phyloP scores from a whole-genome alignment of 2,329 filamentous ascomycete genomes.

The Alternaria sp. region DNA sequence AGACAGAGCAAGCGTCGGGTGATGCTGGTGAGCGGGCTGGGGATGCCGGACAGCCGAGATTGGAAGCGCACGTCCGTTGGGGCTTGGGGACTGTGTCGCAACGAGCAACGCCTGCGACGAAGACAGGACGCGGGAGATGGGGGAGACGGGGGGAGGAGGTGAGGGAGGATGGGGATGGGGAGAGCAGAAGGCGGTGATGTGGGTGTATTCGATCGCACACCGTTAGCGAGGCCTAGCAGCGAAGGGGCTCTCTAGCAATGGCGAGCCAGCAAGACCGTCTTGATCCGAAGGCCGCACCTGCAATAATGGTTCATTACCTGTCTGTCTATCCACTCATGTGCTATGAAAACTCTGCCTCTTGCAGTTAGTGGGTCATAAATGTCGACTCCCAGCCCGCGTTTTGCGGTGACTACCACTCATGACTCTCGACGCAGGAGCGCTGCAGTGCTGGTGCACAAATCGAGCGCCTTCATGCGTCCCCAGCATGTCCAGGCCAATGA shows the following conservation, averaged over 20 bases:
- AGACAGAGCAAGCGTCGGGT: slow-evolving; percentile 21
- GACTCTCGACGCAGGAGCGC: slow-evolving; percentile 25
- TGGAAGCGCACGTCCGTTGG: slow-evolving; percentile 19
- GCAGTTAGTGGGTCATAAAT: slow-evolving; percentile 29
- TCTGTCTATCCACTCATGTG: slow-evolving; percentile 25
- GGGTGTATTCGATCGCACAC: slow-evolving; percentile 9
- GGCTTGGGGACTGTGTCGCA: slow-evolving; percentile 21
- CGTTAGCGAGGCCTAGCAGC: slow-evolving; percentile 18
- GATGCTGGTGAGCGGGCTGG: slow-evolving; percentile 13
- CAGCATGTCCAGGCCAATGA: slow-evolving; percentile 31
- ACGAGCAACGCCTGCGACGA: slow-evolving; percentile 30
- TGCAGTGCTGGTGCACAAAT: slow-evolving; percentile 38
- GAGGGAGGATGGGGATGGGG: slow-evolving; percentile 13
- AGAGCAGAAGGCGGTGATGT: slow-evolving; percentile 16
- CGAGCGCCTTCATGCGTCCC: slow-evolving; percentile 18
- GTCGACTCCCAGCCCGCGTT: slow-evolving; percentile 23
- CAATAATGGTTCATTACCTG: slow-evolving; percentile 33
- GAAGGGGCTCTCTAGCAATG: slow-evolving; percentile 7
- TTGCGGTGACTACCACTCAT: slow-evolving; percentile 33
- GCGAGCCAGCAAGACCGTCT: slow-evolving; percentile 9
- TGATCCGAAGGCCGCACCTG: slow-evolving; percentile 17
- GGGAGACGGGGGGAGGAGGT: slow-evolving; percentile 16
- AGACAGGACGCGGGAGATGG: slow-evolving; percentile 19
- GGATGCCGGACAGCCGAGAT: slow-evolving; percentile 21
- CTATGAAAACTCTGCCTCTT: slow-evolving; percentile 32